Percentiles rank a stretch among this genome's conserved stretches.
phyloP scores from a whole-genome alignment of 306 rosid genomes.

The Prunus mume region DNA sequence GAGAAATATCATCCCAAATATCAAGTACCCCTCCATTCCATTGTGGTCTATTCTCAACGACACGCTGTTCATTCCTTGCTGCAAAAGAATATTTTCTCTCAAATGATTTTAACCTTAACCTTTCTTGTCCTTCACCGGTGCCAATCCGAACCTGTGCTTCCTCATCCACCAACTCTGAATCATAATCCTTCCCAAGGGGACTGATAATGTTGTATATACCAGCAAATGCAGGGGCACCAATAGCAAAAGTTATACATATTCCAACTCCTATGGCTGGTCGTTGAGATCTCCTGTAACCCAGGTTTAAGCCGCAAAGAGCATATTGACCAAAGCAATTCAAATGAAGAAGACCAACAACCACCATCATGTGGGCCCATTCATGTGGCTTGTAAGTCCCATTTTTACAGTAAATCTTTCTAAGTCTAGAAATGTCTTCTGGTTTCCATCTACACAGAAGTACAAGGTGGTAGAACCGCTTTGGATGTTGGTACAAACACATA shows the following conservation, averaged over 20 bases:
- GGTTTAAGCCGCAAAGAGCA: slow-evolving; percentile 83
- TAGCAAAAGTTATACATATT: slow-evolving; percentile 64
- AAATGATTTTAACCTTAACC: slow-evolving; percentile 28
- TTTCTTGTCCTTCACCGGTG: slow-evolving; percentile 30
- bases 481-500: slow-evolving; percentile 89
- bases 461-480: slow-evolving; percentile 73
- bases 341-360: slow-evolving; percentile 76
- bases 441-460: slow-evolving; percentile 77
- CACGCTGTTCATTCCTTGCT: slow-evolving; percentile 35
- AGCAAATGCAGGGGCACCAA: slow-evolving; percentile 76
- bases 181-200: slow-evolving; percentile 86
- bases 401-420: slow-evolving; percentile 74
- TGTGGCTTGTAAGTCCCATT: slow-evolving; percentile 83
- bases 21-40: slow-evolving; percentile 93
- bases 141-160: slow-evolving; percentile 57
- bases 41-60: slow-evolving; percentile 43
- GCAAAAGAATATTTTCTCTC: slow-evolving; percentile 70
- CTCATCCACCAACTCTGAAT: slow-evolving; percentile 46
- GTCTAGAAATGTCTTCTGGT: slow-evolving; percentile 58
- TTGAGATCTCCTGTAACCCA: slow-evolving; percentile 75
- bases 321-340: slow-evolving; percentile 87
- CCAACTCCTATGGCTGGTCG: slow-evolving; percentile 86
- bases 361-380: slow-evolving; percentile 93
- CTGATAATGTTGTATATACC: slow-evolving; percentile 71
- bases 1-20: slow-evolving; percentile 75